Conservation (phyloP, 805 yeast genomes). For the Cyberlindnera bimundalis region DNA sequence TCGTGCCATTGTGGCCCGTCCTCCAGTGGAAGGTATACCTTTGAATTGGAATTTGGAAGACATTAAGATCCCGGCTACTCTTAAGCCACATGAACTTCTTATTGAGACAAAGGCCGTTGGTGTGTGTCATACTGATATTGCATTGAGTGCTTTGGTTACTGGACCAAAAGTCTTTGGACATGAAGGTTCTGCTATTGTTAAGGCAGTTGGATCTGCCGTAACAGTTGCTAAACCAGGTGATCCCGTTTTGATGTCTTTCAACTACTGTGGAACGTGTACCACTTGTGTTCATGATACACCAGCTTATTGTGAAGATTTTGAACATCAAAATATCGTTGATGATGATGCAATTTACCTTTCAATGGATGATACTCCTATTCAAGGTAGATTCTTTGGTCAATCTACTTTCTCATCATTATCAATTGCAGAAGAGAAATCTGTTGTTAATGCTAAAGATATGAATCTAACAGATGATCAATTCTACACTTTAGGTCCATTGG, state of each 20-base stretch:
- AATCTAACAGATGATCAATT: conserved; percentile 4
- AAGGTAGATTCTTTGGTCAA: conserved; percentile 13
- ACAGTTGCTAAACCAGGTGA: conserved; percentile 6
- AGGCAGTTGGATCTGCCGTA: conserved; percentile 8
- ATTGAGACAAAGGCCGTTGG: conserved; percentile 9
- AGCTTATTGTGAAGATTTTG: conserved; percentile 6
- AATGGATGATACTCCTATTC: not conserved
- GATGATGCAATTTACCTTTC: not conserved
- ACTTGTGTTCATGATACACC: not conserved
- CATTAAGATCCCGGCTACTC: conserved; percentile 2
- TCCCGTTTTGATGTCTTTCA: conserved; percentile 5
- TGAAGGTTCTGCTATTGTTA: conserved; percentile 12
- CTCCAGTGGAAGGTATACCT: no score
- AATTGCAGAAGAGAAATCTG: conserved; percentile 1
- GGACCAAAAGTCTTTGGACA: conserved; percentile 11
- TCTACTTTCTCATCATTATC: conserved; percentile 4
- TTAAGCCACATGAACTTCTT: conserved; percentile 7
- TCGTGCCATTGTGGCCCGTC: conserved; percentile 9
- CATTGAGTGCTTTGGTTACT: not conserved
- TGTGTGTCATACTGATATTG: conserved; percentile 12
- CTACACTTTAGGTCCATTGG: conserved; percentile 6
- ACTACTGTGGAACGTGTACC: conserved; percentile 6
- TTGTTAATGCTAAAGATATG: conserved; percentile 5
- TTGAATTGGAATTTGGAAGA: conserved; percentile 7
- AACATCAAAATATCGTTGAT: not conserved